Evolutionary conservation across 805 yeast genomes (phyloP).

Genomic region (Candida ipomoeae): DNA sequence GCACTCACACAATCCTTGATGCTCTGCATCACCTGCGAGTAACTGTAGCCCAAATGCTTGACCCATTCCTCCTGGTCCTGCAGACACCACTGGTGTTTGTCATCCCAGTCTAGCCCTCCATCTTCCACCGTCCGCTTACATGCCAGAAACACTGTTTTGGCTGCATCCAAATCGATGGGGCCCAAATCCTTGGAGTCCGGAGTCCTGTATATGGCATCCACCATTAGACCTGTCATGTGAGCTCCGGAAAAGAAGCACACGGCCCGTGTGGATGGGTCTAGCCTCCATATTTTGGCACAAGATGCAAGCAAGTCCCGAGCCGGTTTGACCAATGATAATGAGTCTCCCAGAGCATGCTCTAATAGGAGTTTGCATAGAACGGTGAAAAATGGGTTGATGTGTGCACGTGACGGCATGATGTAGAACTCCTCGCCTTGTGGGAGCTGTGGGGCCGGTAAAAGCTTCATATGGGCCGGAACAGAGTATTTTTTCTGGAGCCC

Average conservation of each 20-base stretch:
- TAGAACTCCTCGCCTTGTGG: slow-evolving; percentile 37
- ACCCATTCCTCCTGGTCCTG: slow-evolving; percentile 51
- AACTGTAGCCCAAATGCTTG: slow-evolving; percentile 41
- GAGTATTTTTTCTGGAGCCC: slow-evolving; percentile 27
- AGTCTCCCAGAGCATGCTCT: slow-evolving; percentile 12
- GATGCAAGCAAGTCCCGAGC: slow-evolving; percentile 40
- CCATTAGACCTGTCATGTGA: slow-evolving; percentile 29
- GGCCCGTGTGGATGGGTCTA: slow-evolving; percentile 47
- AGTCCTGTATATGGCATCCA: slow-evolving; percentile 22
- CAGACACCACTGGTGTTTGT: slow-evolving; percentile 29
- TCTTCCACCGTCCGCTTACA: slow-evolving; percentile 32
- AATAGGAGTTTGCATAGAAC: slow-evolving; percentile 42
- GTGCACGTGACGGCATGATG: slow-evolving; percentile 28
- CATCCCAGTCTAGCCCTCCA: slow-evolving; percentile 29
- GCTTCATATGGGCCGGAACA: slow-evolving; percentile 29
- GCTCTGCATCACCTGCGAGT: slow-evolving; percentile 43
- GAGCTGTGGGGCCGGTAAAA: slow-evolving; percentile 28
- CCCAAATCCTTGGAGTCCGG: slow-evolving; percentile 22
- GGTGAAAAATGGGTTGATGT: slow-evolving; percentile 38
- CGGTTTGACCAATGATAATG: slow-evolving; percentile 28
- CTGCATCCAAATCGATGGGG: slow-evolving; percentile 27
- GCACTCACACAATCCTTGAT: slow-evolving; percentile 41
- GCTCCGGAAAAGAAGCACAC: slow-evolving; percentile 49
- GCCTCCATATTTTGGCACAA: slow-evolving; percentile 56
- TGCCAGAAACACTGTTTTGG: slow-evolving; percentile 25